Conservation (phyloP, 148 eudicot genomes). For the Talinum fruticosum region DNA sequence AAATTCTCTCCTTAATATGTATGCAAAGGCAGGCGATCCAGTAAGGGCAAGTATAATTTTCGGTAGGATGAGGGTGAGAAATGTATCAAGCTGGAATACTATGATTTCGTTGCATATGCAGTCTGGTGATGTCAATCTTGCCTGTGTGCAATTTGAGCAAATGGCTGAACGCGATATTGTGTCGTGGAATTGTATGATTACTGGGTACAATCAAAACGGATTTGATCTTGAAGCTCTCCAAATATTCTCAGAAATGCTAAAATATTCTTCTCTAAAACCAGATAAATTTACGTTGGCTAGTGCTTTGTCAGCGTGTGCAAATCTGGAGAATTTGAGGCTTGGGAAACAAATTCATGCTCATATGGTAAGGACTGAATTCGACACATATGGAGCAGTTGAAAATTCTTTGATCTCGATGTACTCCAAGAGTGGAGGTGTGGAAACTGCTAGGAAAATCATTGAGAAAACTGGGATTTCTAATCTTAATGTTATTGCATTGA, state of each 20-base stretch:
- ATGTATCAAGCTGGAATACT: conserved; percentile 55
- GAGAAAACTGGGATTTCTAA: conserved; percentile 28
- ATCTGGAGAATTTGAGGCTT: conserved; percentile 24
- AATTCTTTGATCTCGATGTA: conserved; percentile 45
- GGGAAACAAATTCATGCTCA: conserved; percentile 40
- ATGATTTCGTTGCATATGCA: conserved; percentile 62
- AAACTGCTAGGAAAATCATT: conserved; percentile 32
- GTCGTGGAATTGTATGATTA: conserved; percentile 44
- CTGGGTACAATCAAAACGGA: conserved; percentile 33
- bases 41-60: conserved; percentile 43
- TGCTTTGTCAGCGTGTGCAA: conserved; percentile 42
- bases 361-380: conserved; percentile 31
- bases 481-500: conserved; percentile 41
- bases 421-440: conserved; percentile 35
- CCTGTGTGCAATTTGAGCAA: conserved; percentile 48
- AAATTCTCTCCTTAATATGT: conserved; percentile 78
- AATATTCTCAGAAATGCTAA: conserved; percentile 35
- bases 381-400: conserved; percentile 33
- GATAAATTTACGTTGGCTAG: conserved; percentile 40
- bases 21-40: conserved; percentile 62
- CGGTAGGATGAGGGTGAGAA: conserved; percentile 48
- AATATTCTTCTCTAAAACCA: conserved; percentile 23
- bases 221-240: conserved; percentile 35
- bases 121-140: conserved; percentile 43
- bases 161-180: conserved; percentile 60